phyloP scores from a whole-genome alignment of 805 yeast genomes.

The Barnettozyma siamensis region DNA sequence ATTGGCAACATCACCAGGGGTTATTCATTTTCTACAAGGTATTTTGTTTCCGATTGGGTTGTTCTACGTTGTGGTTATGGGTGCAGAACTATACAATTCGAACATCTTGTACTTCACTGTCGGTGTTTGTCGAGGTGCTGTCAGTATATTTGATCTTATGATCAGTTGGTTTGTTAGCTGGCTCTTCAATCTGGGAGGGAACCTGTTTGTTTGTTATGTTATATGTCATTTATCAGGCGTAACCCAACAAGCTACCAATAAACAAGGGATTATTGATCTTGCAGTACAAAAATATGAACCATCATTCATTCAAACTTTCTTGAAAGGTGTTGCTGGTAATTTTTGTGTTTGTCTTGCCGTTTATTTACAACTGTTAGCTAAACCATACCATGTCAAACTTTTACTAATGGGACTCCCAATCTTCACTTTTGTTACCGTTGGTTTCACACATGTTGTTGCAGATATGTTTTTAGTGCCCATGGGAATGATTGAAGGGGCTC shows the following conservation, averaged over 20 bases:
- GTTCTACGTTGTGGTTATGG: constrained; percentile 68
- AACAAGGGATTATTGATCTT: constrained; percentile 43
- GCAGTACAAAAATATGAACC: constrained; percentile 38
- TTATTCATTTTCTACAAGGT: constrained; percentile 53
- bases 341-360: constrained; percentile 73
- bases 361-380: constrained; percentile 70
- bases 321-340: constrained; percentile 74
- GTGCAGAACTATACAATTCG: constrained; percentile 72
- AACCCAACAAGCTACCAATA: constrained; percentile 35
- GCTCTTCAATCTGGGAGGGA: constrained; percentile 59
- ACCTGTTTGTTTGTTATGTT: constrained; percentile 59
- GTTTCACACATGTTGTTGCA: constrained; percentile 77
- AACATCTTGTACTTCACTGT: constrained; percentile 68
- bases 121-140: constrained; percentile 65
- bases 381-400: constrained; percentile 72
- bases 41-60: constrained; percentile 63
- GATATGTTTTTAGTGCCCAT: constrained; percentile 68
- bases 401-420: constrained; percentile 60
- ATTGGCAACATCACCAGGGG: constrained; percentile 41
- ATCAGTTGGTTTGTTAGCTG: constrained; percentile 66
- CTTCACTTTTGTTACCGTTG: constrained; percentile 72
- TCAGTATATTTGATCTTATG: constrained; percentile 52
- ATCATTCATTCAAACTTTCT: constrained; percentile 55
- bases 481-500: constrained; percentile 64
- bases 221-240: constrained; percentile 53